Base-by-base conservation (phyloP, 176 grass and related monocot species). In the Cenchrus purpureus region DNA sequence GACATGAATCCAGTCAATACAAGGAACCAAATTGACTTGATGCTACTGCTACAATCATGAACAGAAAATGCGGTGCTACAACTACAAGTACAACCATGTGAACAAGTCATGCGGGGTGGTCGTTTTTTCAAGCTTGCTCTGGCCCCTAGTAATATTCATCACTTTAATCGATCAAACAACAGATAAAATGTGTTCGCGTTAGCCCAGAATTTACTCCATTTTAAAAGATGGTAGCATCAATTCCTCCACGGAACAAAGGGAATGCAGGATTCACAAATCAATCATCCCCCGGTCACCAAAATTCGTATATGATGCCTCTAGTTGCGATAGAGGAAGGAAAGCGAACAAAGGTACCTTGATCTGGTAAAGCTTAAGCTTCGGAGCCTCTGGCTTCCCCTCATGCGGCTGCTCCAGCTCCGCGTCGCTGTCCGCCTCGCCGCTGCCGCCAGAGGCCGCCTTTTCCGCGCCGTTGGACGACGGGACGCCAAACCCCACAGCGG, bases 351-450 rank as follows among this genome's bases (percentile, higher is more conserved):
- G 70, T 70, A 93, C 95, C 93, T 98, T 98, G 87, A 98, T 80
- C 87, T 98, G 95, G 86, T 95, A 98, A 32, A 98, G 89, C 77
- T 98, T 98, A 54, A 98, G 93, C 48, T 85, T 71, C 20, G 89
- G 85, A 6, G 85, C 74, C 79, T 86, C 57, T 7, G 74, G 71
- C 61, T 86, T 85, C 74, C 34, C 25, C 68, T 79, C 79, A 60
- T 80, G 83, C 61, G 25, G 32, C 76, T 49, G 19, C 48, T 73
- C 84, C 80, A 62, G 56, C 86, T 87, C 84, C 60, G 9, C 7
- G 14, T 84, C 34, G 79, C 49, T 10, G 68, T 19, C 63, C 64
- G n/a, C 56, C 62, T 79, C 87, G 74, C 28, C 75, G 49, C 49
- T 52, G n/a, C 63, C 55, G 12, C 72, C 48, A n/a, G 86, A 79